Evolutionary conservation across 306 rosid species (phyloP).

Genomic region (peach (Prunus persica)): Prunus_persica_NCBIv2 NC_034014.1:6340001-6340500

Average conservation of each 20-base stretch:
- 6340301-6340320: not conserved
- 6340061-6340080: too few relatives aligned
- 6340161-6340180: not conserved
- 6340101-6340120: rapidly evolving
- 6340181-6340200: not conserved
- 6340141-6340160: too few relatives aligned
- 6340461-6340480: not conserved
- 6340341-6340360: not conserved
- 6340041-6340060: too few relatives aligned
- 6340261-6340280: not conserved
- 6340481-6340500: constrained; percentile 8
- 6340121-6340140: rapidly evolving
- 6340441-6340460: constrained; percentile 12
- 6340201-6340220: not conserved
- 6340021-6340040: too few relatives aligned
- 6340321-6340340: not conserved
- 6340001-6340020: not conserved
- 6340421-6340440: not conserved
- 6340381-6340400: not conserved
- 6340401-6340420: not conserved
- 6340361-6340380: not conserved
- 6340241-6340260: not conserved
- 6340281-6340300: too few relatives aligned
- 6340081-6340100: too few relatives aligned
- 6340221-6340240: not conserved